Evolutionary conservation across 1,284 basidiomycete species (phyloP).

Genomic region (Coniophora puteana): DNA sequence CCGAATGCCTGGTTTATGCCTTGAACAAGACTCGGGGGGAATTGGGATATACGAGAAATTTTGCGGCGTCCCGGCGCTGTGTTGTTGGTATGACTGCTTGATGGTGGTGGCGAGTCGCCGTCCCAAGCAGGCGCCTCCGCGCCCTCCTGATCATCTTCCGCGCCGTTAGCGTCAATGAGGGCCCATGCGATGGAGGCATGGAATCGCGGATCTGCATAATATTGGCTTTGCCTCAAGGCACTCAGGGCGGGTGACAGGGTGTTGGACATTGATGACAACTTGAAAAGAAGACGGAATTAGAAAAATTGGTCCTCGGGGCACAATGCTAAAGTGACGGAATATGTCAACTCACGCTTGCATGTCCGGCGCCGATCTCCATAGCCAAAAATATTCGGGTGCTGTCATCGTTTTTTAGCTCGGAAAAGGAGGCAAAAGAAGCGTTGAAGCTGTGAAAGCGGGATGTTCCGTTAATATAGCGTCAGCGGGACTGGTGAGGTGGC

Average conservation of each 20-base stretch:
- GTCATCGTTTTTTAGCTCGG: constrained; percentile 75
- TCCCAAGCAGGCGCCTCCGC: neutral
- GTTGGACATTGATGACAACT: constrained; percentile 51
- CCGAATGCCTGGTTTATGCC: constrained; percentile 46
- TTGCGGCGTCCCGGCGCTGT: neutral
- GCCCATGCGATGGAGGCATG: constrained; percentile 84
- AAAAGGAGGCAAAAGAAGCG: constrained; percentile 67
- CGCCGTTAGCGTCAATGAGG: constrained; percentile 37
- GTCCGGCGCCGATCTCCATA: constrained; percentile 74
- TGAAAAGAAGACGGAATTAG: constrained; percentile 28
- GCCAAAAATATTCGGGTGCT: constrained; percentile 70
- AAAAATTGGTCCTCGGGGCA: constrained; percentile 9
- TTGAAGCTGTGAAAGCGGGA: constrained; percentile 48
- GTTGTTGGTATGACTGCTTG: neutral
- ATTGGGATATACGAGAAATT: constrained; percentile 45
- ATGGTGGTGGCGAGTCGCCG: neutral
- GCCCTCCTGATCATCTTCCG: constrained; percentile 1
- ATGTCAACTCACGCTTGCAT: constrained; percentile 50
- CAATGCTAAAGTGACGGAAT: neutral
- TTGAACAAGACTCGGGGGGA: constrained; percentile 47
- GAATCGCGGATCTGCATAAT: constrained; percentile 71
- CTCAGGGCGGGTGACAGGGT: constrained; percentile 51
- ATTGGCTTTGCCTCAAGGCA: constrained; percentile 62
- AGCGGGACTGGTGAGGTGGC: constrained; percentile 2
- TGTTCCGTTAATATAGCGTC: constrained; percentile 10